Conservation (phyloP, 345 rosid species). For the Boechera divaricarpa region DNA sequence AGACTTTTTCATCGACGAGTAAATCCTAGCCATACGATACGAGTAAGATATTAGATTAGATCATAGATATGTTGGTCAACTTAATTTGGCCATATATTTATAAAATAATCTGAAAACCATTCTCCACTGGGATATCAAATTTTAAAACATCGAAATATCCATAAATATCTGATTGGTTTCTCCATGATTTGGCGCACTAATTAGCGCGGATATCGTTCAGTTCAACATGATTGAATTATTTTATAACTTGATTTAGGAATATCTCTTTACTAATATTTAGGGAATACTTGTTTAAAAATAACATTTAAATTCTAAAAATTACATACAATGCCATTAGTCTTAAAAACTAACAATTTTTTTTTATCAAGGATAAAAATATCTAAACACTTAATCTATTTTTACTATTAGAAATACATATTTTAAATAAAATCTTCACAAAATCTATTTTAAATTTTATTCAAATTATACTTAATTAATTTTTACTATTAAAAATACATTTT, state of each 20-base stretch:
- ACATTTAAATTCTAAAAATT: too few relatives aligned
- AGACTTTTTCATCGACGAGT: constrained; percentile 29
- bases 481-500: too few relatives aligned
- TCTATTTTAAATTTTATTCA: too few relatives aligned
- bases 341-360: too few relatives aligned
- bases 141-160: background rate
- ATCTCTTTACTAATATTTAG: too few relatives aligned
- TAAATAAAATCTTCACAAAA: too few relatives aligned
- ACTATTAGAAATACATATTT: too few relatives aligned
- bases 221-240: background rate
- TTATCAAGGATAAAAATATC: too few relatives aligned
- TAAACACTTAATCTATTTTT: too few relatives aligned
- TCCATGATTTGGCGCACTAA: background rate
- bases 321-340: too few relatives aligned
- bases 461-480: too few relatives aligned
- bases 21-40: background rate
- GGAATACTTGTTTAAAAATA: too few relatives aligned
- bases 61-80: background rate
- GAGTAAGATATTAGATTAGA: background rate
- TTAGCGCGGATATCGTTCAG: background rate
- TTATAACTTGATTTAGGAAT: background rate
- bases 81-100: background rate
- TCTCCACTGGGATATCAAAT: background rate
- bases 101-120: background rate
- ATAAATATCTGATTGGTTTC: background rate